A percentile compares a stretch with the other conserved stretches of the same genome.
phyloP scores from a whole-genome alignment of 257 asterid species.

The Solanum ossicruentum region DNA sequence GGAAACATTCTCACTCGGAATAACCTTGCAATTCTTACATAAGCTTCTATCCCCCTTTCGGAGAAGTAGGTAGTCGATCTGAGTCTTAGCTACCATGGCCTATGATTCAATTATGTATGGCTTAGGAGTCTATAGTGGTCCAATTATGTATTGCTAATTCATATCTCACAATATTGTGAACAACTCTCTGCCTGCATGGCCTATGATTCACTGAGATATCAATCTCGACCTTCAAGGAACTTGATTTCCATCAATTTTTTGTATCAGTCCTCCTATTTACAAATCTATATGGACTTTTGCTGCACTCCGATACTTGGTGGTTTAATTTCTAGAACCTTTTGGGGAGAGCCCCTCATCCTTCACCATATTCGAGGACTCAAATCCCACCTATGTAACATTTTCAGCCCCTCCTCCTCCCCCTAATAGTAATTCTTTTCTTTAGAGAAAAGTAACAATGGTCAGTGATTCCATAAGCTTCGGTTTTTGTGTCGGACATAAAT shows the following conservation, averaged over 20 bases:
- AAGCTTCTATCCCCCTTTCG: too few relatives aligned
- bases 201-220: neutral
- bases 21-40: too few relatives aligned
- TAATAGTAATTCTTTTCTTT: neutral
- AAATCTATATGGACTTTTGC: neutral
- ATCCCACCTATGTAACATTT: neutral
- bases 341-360: neutral
- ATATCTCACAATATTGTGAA: neutral
- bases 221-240: neutral
- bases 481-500: neutral
- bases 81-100: too few relatives aligned
- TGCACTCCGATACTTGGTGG: neutral
- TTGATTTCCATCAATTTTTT: neutral
- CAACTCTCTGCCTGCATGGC: neutral
- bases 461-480: neutral
- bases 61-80: too few relatives aligned
- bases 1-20: too few relatives aligned
- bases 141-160: neutral
- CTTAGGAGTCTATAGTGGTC: neutral
- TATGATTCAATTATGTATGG: too few relatives aligned
- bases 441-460: neutral
- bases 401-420: neutral
- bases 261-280: neutral
- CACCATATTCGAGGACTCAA: neutral
- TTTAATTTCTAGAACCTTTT: neutral